Percentiles rank a stretch among this genome's conserved stretches.
Evolutionary conservation across 257 asterid species (phyloP).

Genomic region (Nyctanthes arbortristis): DNA sequence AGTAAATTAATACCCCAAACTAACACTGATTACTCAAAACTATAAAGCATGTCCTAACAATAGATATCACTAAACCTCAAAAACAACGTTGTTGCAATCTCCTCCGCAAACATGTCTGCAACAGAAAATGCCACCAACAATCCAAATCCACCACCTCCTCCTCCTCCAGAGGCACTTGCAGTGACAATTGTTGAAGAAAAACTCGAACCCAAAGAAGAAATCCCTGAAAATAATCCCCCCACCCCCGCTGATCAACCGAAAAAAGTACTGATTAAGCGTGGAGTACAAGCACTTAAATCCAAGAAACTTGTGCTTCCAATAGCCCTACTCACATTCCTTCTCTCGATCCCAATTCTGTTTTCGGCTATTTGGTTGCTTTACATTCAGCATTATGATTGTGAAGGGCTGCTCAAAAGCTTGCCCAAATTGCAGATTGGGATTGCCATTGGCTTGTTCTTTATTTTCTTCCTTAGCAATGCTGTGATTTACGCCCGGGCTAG

Average conservation of each 20-base stretch:
- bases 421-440: conserved; percentile 30
- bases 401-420: conserved; percentile 27
- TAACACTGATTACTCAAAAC: neutral
- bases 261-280: neutral
- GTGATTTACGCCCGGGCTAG: conserved; percentile 21
- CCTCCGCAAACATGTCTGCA: conserved; percentile 14
- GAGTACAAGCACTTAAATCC: conserved; percentile 9
- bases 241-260: neutral
- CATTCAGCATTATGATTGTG: conserved; percentile 34
- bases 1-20: neutral
- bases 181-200: conserved; percentile 19
- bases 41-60: neutral
- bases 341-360: conserved; percentile 39
- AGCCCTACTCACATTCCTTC: conserved; percentile 30
- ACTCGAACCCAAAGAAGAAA: neutral
- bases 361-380: conserved; percentile 33
- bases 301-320: conserved; percentile 18
- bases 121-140: neutral
- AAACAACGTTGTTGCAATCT: neutral
- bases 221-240: neutral
- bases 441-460: conserved; percentile 23
- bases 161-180: conserved; percentile 16
- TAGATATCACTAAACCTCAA: neutral
- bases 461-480: conserved; percentile 32
- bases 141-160: no score